These are phyloP conservation scores for Linnemannia schmuckeri DNA, from an alignment of 192 early-diverging fungal genomes.

Conservation along the genomic window DNA sequence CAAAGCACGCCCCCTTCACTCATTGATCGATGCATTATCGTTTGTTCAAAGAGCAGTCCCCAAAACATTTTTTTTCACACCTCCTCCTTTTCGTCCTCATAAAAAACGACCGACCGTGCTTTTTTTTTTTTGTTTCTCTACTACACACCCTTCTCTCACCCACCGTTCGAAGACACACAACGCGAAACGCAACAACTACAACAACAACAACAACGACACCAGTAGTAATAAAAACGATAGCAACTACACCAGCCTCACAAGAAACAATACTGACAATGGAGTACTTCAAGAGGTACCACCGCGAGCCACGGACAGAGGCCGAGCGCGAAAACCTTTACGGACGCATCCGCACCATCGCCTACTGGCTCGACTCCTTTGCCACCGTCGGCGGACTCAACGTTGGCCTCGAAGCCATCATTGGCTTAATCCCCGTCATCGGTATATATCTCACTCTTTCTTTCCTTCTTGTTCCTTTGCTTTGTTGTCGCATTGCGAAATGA, in stretches of 20 bases:
- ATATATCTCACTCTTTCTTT: not conserved
- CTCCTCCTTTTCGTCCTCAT: too few species aligned
- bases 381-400: conserved; percentile 27
- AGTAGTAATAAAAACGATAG: conserved; percentile 87
- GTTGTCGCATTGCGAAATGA: not conserved
- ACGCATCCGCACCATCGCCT: conserved; percentile 35
- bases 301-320: conserved; percentile 28
- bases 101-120: too few species aligned
- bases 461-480: not conserved
- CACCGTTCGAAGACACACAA: too few species aligned
- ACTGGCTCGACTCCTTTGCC: conserved; percentile 44
- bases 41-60: too few species aligned
- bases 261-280: conserved; percentile 25
- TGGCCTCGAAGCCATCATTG: conserved; percentile 42
- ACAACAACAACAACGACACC: conserved; percentile 77
- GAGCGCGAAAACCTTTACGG: conserved; percentile 52
- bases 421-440: conserved; percentile 50
- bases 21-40: too few species aligned
- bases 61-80: too few species aligned
- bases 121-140: too few species aligned
- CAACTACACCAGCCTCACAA: conserved; percentile 7
- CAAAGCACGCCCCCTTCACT: too few species aligned
- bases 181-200: too few species aligned
- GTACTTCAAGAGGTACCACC: conserved; percentile 28
- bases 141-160: too few species aligned